A percentile compares a stretch with the other conserved stretches of the same genome.
Evolutionary conservation across 768 basidiomycete genomes (phyloP).

Genomic region (Trametes gibbosa): DNA sequence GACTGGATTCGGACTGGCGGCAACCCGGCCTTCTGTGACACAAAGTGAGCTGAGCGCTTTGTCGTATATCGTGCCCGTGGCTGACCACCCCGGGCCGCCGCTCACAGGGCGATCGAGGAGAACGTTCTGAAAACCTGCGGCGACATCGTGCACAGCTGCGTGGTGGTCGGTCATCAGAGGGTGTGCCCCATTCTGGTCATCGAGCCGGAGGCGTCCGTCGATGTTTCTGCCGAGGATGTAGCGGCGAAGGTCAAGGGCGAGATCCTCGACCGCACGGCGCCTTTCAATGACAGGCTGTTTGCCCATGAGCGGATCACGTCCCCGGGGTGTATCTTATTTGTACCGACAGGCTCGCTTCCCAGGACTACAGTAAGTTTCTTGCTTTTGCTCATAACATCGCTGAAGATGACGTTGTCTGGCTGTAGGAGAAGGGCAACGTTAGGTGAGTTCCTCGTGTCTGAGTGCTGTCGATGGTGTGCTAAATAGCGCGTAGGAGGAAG

Average conservation of each 20-base stretch:
- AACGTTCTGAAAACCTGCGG: slow-evolving; percentile 28
- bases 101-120: slow-evolving; percentile 34
- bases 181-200: slow-evolving; percentile 30
- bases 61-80: neutral
- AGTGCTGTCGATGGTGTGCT: neutral
- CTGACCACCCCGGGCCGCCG: neutral
- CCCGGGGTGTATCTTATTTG: slow-evolving; percentile 25
- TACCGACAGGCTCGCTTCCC: slow-evolving; percentile 13
- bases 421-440: slow-evolving; percentile 18
- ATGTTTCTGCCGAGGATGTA: neutral
- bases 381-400: neutral
- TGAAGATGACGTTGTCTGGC: neutral
- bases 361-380: slow-evolving; percentile 14
- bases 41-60: slow-evolving; percentile 18
- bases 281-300: slow-evolving; percentile 28
- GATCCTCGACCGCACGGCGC: slow-evolving; percentile 25
- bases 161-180: slow-evolving; percentile 34
- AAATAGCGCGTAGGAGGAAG: slow-evolving; percentile 2
- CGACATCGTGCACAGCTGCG: slow-evolving; percentile 31
- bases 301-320: slow-evolving; percentile 30
- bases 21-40: slow-evolving; percentile 26
- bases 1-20: slow-evolving; percentile 29
- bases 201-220: slow-evolving; percentile 21
- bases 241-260: slow-evolving; percentile 20
- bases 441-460: neutral